These are phyloP conservation scores for Teunomyces atbi DNA, from an alignment of 805 yeast species.

Conservation along the genomic window DNA sequence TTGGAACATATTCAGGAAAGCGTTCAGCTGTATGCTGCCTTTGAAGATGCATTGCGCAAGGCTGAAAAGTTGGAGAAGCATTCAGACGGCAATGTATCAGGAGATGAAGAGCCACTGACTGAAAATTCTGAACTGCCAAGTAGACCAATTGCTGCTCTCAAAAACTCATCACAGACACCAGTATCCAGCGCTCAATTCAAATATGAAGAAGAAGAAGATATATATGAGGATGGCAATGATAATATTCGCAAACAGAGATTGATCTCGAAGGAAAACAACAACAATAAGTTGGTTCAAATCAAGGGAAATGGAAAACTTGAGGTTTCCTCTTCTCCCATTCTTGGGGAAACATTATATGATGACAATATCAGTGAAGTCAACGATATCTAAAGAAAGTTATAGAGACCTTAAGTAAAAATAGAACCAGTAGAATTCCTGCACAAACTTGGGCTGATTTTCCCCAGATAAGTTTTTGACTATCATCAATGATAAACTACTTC, in stretches of 20 bases:
- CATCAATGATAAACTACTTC: not conserved
- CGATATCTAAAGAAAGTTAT: slow-evolving; percentile 6
- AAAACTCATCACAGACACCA: not conserved
- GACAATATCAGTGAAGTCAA: slow-evolving; percentile 5
- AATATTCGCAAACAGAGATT: slow-evolving; percentile 26
- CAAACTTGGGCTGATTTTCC: not conserved
- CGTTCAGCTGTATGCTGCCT: slow-evolving; percentile 9
- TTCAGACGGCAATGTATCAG: not conserved
- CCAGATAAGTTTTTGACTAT: not conserved
- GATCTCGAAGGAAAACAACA: slow-evolving; percentile 22
- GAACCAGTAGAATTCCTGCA: not conserved
- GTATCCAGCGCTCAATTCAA: slow-evolving; percentile 11
- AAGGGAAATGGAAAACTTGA: slow-evolving; percentile 21
- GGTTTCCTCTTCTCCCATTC: slow-evolving; percentile 20
- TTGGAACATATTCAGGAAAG: slow-evolving; percentile 17
- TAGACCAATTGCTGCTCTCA: slow-evolving; percentile 7
- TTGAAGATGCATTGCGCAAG: slow-evolving; percentile 6
- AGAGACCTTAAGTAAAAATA: not conserved
- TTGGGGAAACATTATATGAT: not conserved
- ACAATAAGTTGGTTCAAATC: slow-evolving; percentile 23
- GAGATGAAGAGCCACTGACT: slow-evolving; percentile 7
- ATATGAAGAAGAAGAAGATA: slow-evolving; percentile 10
- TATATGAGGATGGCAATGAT: slow-evolving; percentile 13
- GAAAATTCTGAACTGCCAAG: not conserved
- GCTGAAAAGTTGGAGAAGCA: not conserved